Evolutionary conservation across 2,329 filamentous ascomycete genomes (phyloP).

Genomic region (Ophiostoma montium): DNA sequence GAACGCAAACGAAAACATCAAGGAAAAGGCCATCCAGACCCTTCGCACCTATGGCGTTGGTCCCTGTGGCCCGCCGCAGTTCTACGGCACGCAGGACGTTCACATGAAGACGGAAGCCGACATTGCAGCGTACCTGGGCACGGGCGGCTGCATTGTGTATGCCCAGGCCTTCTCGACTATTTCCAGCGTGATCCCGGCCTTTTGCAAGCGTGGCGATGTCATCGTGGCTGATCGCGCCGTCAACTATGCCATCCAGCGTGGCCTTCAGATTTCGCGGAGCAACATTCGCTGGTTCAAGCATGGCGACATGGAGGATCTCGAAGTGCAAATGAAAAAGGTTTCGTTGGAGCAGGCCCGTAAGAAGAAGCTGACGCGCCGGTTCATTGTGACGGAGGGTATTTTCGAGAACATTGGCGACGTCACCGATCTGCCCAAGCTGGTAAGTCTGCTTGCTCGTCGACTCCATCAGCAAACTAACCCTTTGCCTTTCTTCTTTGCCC

Average conservation of each 20-base stretch:
- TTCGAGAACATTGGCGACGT: conserved; percentile 86
- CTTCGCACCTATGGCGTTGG: conserved; percentile 92
- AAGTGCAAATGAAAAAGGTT: conserved; percentile 70
- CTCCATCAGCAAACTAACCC: neutral
- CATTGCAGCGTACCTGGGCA: conserved; percentile 79
- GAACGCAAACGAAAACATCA: conserved; percentile 79
- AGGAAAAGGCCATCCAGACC: conserved; percentile 88
- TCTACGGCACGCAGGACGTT: conserved; percentile 96
- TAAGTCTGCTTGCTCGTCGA: neutral
- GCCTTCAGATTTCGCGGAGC: conserved; percentile 82
- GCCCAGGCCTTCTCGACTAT: conserved; percentile 94
- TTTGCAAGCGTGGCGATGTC: conserved; percentile 92
- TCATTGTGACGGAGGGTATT: conserved; percentile 89
- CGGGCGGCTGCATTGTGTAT: conserved; percentile 83
- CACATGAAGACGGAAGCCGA: conserved; percentile 95
- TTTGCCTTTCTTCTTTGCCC: neutral
- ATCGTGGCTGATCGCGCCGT: conserved; percentile 90
- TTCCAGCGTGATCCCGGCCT: conserved; percentile 90
- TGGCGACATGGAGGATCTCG: conserved; percentile 88
- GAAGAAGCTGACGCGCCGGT: conserved; percentile 79
- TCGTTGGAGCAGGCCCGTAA: conserved; percentile 72
- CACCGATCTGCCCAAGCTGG: conserved; percentile 67
- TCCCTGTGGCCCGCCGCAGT: conserved; percentile 89
- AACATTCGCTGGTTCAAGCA: conserved; percentile 90
- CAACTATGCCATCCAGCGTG: conserved; percentile 89